Base-by-base conservation (phyloP, 2,329 filamentous ascomycete species). In the Annulohypoxylon truncatum region DNA sequence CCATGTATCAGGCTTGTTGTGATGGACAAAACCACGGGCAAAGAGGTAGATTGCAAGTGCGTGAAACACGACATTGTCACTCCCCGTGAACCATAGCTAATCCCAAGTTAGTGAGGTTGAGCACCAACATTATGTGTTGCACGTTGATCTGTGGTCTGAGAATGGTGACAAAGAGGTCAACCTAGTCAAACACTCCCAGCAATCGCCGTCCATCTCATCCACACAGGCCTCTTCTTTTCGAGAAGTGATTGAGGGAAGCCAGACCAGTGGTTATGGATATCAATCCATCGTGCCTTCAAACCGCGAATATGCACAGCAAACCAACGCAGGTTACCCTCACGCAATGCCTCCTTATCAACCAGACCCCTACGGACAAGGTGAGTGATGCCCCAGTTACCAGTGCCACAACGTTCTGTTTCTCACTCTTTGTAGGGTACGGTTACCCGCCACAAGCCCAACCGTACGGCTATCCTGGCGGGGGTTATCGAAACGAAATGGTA, bases 1-100 rank as follows among this genome's bases (percentile, higher is more conserved):
- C 95, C 96, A 2, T 97, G 95, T 79, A 91, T 98, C 55, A 88
- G 91, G 69, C 86, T 98, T 10, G 85, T 96, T 38, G 90, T 98
- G 54, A 89, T 86, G 66, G 93, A 97, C 78, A 82, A 86, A 42
- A 80, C 81, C 13, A 94, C 92, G 0, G 90, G 92, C 20, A 90
- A 93, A 75, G 93, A 97, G 77, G 87, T 97, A 44, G 91, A 96
- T 77, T 90, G 90, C 81, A 93, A 91, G 92, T 95, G 84, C 75
- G 90, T 80, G 20, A 40, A 67, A 15, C 22, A 18, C 22, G 24
- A 24, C 47, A 48, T 47, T 20, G 46, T 20, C 5, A 42, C 40
- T 44, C 22, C 15, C 22, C 15, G n/a, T 61, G 28, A 51, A 44
- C 46, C 68, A 31, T 29, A 58, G 20, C 63, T 71, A 64, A 67